Conservation (phyloP, 768 basidiomycete species). For the Rhodotorula toruloides region DNA sequence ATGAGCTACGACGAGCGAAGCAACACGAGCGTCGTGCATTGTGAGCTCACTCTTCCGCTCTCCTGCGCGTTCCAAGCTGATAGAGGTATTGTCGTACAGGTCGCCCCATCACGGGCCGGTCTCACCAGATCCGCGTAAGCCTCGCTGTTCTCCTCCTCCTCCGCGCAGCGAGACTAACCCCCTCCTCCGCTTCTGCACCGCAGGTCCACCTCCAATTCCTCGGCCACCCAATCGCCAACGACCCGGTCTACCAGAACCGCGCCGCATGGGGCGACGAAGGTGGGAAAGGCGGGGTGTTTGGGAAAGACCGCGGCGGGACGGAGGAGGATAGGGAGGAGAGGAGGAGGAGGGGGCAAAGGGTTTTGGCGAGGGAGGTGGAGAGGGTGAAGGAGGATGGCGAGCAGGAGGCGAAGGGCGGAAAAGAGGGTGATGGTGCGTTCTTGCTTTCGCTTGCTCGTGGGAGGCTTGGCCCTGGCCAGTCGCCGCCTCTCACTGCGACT, state of each 20-base stretch:
- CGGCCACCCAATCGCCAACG: slow-evolving; percentile 89
- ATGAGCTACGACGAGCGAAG: slow-evolving; percentile 73
- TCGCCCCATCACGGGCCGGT: slow-evolving; percentile 83
- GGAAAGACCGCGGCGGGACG: neutral
- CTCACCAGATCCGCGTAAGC: slow-evolving; percentile 80
- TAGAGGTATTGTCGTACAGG: slow-evolving; percentile 52
- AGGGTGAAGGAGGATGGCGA: slow-evolving; percentile 44
- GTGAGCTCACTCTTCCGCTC: slow-evolving; percentile 44
- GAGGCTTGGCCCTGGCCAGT: too few relatives aligned
- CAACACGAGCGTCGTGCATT: slow-evolving; percentile 79
- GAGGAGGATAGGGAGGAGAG: neutral
- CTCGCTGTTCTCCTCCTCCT: neutral
- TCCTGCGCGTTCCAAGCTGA: neutral
- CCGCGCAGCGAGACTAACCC: neutral
- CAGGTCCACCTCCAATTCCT: slow-evolving; percentile 82
- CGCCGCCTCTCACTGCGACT: too few relatives aligned
- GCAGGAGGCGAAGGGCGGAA: too few relatives aligned
- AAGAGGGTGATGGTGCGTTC: too few relatives aligned
- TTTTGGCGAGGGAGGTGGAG: slow-evolving; percentile 2
- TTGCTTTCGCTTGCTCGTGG: too few relatives aligned
- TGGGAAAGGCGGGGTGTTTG: slow-evolving; percentile 40
- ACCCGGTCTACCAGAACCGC: slow-evolving; percentile 77
- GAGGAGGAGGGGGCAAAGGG: slow-evolving; percentile 34
- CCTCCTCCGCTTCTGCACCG: neutral
- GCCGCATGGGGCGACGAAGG: slow-evolving; percentile 46